A percentile compares a stretch with the other conserved stretches of the same genome.
Conservation (phyloP, 306 rosid species). For the Prunus armeniaca region DNA sequence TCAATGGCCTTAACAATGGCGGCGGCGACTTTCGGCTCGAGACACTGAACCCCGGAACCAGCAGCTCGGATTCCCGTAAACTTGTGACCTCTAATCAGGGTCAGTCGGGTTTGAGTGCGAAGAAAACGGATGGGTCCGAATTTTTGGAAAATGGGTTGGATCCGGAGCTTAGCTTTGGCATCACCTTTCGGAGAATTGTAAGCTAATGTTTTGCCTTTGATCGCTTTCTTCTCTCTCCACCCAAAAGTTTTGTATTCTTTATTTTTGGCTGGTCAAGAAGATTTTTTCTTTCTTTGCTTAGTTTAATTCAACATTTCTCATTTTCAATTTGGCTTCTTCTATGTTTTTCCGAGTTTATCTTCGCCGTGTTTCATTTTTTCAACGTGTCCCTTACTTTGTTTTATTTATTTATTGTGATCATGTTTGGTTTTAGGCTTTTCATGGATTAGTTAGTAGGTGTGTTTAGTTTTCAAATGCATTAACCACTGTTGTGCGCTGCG, state of each 20-base stretch:
- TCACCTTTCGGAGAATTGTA: slow-evolving; percentile 77
- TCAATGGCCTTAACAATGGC: slow-evolving; percentile 50
- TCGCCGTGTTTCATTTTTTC: background rate
- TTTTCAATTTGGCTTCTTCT: background rate
- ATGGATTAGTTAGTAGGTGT: background rate
- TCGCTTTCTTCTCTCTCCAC: background rate
- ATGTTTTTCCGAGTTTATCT: background rate
- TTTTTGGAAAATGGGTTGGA: slow-evolving; percentile 65
- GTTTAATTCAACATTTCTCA: background rate
- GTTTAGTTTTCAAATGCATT: background rate
- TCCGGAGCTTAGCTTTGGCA: slow-evolving; percentile 85
- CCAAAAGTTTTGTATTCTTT: background rate
- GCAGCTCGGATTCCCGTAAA: slow-evolving; percentile 28
- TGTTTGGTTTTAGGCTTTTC: background rate
- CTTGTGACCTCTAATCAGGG: slow-evolving; percentile 20
- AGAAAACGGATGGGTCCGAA: slow-evolving; percentile 60
- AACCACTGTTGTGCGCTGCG: background rate
- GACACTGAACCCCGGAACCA: slow-evolving; percentile 67
- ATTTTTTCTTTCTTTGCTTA: background rate
- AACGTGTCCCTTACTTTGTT: background rate
- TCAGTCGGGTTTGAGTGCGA: slow-evolving; percentile 22
- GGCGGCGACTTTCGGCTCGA: slow-evolving; percentile 60
- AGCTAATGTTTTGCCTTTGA: slow-evolving; percentile 32
- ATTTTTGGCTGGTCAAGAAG: background rate
- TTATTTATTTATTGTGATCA: background rate